phyloP scores from a whole-genome alignment of 2,329 filamentous ascomycete genomes.

The Apiospora malaysiana region DNA sequence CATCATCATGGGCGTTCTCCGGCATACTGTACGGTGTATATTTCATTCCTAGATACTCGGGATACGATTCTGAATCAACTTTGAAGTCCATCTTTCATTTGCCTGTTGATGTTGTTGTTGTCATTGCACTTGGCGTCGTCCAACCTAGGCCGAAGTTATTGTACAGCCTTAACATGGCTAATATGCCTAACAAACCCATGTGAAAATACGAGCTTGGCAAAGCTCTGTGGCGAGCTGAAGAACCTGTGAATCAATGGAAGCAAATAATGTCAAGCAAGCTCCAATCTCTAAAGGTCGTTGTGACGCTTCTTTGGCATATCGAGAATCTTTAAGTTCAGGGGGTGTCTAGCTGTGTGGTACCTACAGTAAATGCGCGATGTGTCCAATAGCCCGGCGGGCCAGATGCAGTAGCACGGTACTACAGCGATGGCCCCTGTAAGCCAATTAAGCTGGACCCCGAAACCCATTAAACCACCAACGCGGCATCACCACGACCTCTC shows the following conservation, averaged over 20 bases:
- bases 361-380: constrained; percentile 1
- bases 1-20: constrained; percentile 26
- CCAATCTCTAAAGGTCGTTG: too few relatives aligned
- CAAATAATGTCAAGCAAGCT: too few relatives aligned
- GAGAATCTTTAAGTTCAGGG: neutral
- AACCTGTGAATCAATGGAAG: too few relatives aligned
- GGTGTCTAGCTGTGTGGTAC: neutral
- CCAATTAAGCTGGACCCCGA: constrained; percentile 15
- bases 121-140: neutral
- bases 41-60: constrained; percentile 4
- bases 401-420: neutral
- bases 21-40: constrained; percentile 22
- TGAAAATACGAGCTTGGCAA: neutral
- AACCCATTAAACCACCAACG: constrained; percentile 18
- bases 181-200: neutral
- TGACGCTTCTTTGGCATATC: neutral
- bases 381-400: constrained; percentile 1
- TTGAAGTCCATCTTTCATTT: neutral
- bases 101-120: too few relatives aligned
- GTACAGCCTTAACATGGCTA: too few relatives aligned
- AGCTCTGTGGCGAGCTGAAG: neutral
- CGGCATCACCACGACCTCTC: constrained; percentile 9
- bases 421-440: neutral
- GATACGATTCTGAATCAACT: neutral
- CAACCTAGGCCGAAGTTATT: neutral